Evolutionary conservation across 1,139 yeast genomes (phyloP), one percentile per base, ranked within the genome.

Genomic region (Debaryomyces sp.): DNA sequence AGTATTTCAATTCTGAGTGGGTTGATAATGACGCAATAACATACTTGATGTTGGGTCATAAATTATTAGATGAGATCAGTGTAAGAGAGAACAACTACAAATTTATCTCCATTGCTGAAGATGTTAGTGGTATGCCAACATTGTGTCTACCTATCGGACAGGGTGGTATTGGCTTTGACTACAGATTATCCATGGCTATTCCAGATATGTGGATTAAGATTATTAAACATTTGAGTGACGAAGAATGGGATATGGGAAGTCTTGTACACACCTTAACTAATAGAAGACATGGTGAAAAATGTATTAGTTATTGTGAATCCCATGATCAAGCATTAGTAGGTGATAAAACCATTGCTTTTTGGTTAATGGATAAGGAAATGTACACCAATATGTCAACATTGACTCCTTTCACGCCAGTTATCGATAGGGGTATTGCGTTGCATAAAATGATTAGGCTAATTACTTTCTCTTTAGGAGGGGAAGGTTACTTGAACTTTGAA

Each of bases 191-290:
- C 2, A 94, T 94, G 99, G 98, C 98, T 1, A 78, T 94, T 52
- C 99, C 99, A 5, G 99, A 94, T 67, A 92, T 92, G 98, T 94
- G 99, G 98, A 94, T 94, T 70, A 94, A 94, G 67, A 71, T 91
- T 45, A 71, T 94, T 58, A 94, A 94, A 65, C 97, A 92, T 63
- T 73, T 80, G 54, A 62, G 71, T 34, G 99, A 94, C 65, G 97
- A 92, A 54, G 87, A 90, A 47, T 94, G 99, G 99, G 91, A 92
- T 61, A 68, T 94, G 73, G 92, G 87, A 30, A 75, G 78, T 52
- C 90, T 94, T 50, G 86, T 85, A 18, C 86, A 82, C 62, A 89
- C 96, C 1, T 78, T 94, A 59, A 85, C 96, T 40, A 94, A 94
- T 71, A 80, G 99, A 61, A 82, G 99, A 57, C 84, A 91, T 66